These are phyloP conservation scores for Penicillium occitanis DNA, from an alignment of 2,329 filamentous ascomycete genomes.

Conservation along the genomic window DNA sequence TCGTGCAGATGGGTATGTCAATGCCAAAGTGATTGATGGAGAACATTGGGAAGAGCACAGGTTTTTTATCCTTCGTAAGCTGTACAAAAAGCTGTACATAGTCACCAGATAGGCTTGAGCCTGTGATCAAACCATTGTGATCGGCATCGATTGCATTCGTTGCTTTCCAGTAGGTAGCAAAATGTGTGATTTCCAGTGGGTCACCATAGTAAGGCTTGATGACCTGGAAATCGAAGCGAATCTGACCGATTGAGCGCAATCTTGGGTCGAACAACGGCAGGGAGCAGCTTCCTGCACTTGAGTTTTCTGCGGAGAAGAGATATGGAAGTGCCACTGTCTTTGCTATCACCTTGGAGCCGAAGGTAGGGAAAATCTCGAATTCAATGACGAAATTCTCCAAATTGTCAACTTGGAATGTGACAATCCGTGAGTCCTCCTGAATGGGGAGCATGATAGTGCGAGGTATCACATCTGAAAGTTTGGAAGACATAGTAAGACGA, in stretches of 20 bases:
- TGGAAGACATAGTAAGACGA: constrained; percentile 92
- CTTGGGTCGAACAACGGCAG: constrained; percentile 91
- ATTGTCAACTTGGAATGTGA: constrained; percentile 95
- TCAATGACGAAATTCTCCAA: constrained; percentile 91
- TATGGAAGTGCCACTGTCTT: constrained; percentile 89
- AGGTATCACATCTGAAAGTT: constrained; percentile 91
- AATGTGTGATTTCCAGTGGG: constrained; percentile 93
- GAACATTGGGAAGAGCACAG: constrained; percentile 85
- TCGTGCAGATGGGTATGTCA: constrained; percentile 75
- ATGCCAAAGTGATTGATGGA: constrained; percentile 72
- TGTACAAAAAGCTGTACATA: constrained; percentile 92
- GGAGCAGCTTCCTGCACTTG: constrained; percentile 76
- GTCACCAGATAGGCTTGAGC: constrained; percentile 92
- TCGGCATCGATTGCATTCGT: constrained; percentile 89
- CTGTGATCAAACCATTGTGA: constrained; percentile 83
- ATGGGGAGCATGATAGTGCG: constrained; percentile 94
- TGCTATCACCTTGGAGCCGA: constrained; percentile 95
- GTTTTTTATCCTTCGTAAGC: constrained; percentile 80
- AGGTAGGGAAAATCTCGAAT: constrained; percentile 96
- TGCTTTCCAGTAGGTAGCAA: constrained; percentile 98
- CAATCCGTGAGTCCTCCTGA: constrained; percentile 88
- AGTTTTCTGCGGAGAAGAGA: constrained; percentile 73
- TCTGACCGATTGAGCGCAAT: constrained; percentile 85
- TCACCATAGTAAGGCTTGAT: constrained; percentile 94
- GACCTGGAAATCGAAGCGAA: constrained; percentile 91